Evolutionary conservation across 257 asterid genomes (phyloP).

Genomic region (Nicotiana tomentosiformis): DNA sequence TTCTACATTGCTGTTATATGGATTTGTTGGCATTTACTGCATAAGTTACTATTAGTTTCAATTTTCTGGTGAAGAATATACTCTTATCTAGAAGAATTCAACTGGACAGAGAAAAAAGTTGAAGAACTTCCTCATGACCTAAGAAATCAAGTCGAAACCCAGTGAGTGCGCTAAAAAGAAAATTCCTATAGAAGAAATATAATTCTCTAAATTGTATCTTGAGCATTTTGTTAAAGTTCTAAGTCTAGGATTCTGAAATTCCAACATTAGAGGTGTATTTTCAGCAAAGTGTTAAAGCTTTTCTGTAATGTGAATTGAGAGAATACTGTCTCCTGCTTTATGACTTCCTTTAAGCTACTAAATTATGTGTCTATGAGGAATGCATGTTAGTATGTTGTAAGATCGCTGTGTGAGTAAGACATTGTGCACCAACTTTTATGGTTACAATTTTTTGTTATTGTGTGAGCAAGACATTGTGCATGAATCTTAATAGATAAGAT

Average conservation of each 20-base stretch:
- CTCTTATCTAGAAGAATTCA: not conserved
- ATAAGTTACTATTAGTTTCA: not conserved
- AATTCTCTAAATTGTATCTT: not conserved
- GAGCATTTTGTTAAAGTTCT: not conserved
- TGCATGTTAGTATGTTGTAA: not conserved
- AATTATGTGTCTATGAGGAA: not conserved
- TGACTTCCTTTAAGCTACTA: not conserved
- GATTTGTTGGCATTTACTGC: not conserved
- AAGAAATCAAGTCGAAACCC: not conserved
- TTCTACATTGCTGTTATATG: not conserved
- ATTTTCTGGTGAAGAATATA: not conserved
- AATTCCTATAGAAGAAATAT: not conserved
- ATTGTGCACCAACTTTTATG: not conserved
- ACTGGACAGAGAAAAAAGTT: not conserved
- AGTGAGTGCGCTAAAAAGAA: not conserved
- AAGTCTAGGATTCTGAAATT: not conserved
- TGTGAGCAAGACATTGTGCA: not conserved
- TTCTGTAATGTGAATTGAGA: not conserved
- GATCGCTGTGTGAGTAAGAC: not conserved
- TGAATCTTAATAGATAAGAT: not conserved
- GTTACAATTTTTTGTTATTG: not conserved
- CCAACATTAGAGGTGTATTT: not conserved
- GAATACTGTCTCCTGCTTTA: not conserved
- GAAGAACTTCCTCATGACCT: not conserved
- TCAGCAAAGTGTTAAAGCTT: not conserved